Evolutionary conservation across 345 rosid species (phyloP), one percentile per base, ranked within the genome.

Genomic region (Erucastrum elatum): DNA sequence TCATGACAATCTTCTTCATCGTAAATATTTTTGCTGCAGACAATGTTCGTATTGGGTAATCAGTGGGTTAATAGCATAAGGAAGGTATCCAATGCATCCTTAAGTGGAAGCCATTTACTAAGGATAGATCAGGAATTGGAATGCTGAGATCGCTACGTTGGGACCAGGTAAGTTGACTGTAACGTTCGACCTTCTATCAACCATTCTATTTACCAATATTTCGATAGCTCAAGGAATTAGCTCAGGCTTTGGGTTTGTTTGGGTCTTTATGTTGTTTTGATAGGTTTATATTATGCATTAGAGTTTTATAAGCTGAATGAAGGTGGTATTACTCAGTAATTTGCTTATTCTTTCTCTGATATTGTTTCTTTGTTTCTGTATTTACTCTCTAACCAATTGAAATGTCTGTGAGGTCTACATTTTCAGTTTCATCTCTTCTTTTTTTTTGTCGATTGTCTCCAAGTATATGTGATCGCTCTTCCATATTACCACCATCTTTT

Each of bases 71-170:
- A 72, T 72, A 76, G 79, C 29, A 93, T 89, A 49, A 63, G 68
- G 58, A 89, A 87, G 81, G 74, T 64, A 21, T 55, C 88, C 2
- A 59, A 77, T 63, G 82, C 60, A 78, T 10, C 58, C 77, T 77
- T 86, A 17, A 27, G 88, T 35, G 74, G 81, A 66, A 80, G 82
- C 72, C 87, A 87, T 81, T 60, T 75, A 39, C 85, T 80, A 62
- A 87, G 86, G 88, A 85, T 71, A 60, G 84, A 10, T 80, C 93
- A n/a, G 82, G 77, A n/a, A 15, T 73, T 72, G 90, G 86, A 77
- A 84, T 78, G 30, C 89, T 88, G 63, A 84, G 87, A 68, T 70
- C 87, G 87, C 85, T 72, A 64, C 90, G 62, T 86, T 80, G 70
- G 87, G 79, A 74, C 69, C 86, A 70, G 90, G 98, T 94, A 84